Conservation (phyloP, 2,329 filamentous ascomycete genomes). For the Elsinoe perseae region DNA sequence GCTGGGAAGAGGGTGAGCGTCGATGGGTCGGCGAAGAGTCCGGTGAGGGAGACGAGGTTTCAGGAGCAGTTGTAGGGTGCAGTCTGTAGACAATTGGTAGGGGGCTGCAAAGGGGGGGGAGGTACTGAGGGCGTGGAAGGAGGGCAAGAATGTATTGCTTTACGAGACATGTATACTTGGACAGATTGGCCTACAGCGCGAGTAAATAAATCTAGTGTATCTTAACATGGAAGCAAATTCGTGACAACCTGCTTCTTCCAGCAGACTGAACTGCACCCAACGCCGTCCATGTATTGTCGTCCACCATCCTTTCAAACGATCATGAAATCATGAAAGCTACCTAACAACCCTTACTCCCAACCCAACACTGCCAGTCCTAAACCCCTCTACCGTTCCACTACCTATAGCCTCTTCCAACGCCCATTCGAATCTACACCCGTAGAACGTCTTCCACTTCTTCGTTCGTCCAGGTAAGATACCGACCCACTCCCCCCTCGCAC, state of each 20-base stretch:
- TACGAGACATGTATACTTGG: not conserved
- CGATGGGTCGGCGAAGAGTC: slow-evolving; percentile 33
- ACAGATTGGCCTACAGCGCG: not conserved
- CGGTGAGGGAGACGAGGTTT: slow-evolving; percentile 52
- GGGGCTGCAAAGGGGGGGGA: not conserved
- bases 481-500: slow-evolving; percentile 47
- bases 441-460: slow-evolving; percentile 63
- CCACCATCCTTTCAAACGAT: no score
- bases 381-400: slow-evolving; percentile 62
- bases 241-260: no score
- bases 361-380: slow-evolving; percentile 68
- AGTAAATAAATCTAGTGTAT: not conserved
- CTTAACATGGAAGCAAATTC: not conserved
- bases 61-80: slow-evolving; percentile 45
- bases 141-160: no score
- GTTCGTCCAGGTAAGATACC: slow-evolving; percentile 55
- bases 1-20: not conserved
- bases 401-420: slow-evolving; percentile 63
- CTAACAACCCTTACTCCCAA: slow-evolving; percentile 44
- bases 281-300: no score
- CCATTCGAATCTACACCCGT: slow-evolving; percentile 64
- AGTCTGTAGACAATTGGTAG: not conserved
- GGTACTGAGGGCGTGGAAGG: no score
- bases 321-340: not conserved
- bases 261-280: no score